phyloP scores from a whole-genome alignment of 352 stramenopile species.

The Globisporangium emineosum region DNA sequence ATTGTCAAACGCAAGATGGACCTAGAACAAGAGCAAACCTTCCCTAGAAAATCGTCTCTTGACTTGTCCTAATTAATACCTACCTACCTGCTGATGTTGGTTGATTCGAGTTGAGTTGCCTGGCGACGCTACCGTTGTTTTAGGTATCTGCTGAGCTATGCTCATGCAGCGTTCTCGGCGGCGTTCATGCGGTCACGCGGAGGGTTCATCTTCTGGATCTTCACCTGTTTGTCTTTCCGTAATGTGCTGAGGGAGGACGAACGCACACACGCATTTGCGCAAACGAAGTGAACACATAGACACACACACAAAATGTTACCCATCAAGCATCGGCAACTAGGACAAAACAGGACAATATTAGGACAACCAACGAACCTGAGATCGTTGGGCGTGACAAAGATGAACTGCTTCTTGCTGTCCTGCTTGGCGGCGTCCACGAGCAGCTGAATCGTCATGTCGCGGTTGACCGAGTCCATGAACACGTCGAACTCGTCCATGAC shows the following conservation, averaged over 20 bases:
- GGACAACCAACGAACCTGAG: conserved; percentile 53
- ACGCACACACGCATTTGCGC: background rate
- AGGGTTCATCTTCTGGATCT: conserved; percentile 88
- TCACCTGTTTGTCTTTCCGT: conserved; percentile 68
- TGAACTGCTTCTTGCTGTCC: conserved; percentile 81
- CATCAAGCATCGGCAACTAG: background rate
- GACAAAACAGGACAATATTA: background rate
- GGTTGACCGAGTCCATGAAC: conserved; percentile 97
- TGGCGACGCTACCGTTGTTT: too few species aligned
- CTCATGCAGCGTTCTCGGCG: conserved; percentile 17
- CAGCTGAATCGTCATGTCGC: conserved; percentile 94
- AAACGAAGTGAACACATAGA: conserved; percentile 4
- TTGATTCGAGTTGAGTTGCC: too few species aligned
- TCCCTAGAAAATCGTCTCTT: background rate
- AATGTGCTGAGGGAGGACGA: conserved; percentile 39
- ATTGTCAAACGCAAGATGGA: too few species aligned
- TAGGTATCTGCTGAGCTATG: too few species aligned
- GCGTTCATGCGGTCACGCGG: conserved; percentile 73
- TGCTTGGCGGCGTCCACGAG: conserved; percentile 88
- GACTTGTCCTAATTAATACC: conserved; percentile 1
- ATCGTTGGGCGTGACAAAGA: conserved; percentile 87
- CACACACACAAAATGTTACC: conserved; percentile 2
- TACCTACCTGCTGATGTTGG: background rate
- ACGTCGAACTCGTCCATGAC: conserved; percentile 99
- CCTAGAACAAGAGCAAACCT: background rate